Evolutionary conservation across 768 basidiomycete species (phyloP), one percentile per base, ranked within the genome.

Genomic region (Phlebiopsis flavidoalba): DNA sequence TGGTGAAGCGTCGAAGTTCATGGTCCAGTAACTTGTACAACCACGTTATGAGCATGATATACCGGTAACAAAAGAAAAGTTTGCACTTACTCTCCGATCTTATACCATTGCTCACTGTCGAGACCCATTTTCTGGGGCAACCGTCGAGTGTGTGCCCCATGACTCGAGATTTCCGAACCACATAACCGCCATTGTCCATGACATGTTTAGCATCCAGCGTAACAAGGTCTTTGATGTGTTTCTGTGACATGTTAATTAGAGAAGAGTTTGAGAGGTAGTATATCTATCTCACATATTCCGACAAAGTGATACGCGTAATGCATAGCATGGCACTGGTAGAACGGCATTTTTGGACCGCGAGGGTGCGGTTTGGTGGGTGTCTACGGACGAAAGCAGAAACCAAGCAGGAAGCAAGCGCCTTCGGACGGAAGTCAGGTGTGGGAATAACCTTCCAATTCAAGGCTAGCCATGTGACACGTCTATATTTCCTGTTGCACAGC

Each of bases 321-420:
- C 92, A 93, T 53, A 93, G 68, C 80, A 95, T 84, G n/a, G n/a
- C n/a, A n/a, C 68, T 93, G 86, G 76, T 95, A 95, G 69, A 94
- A 82, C 5, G 92, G 92, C 93, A 95, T 95, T 22, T n/a, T 66
- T 69, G 69, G 60, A n/a, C 21, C n/a, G 21, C 57, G 51, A 49
- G 47, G 37, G 61, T 48, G 58, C n/a, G 21, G 43, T 21, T 33
- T 22, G 49, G 57, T 31, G 26, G 26, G 26, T 31, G 49, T 50
- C 26, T 14, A 22, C 21, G 45, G 40, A 22, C 19, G 55, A 56
- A 53, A 45, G 57, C 31, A 49, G 14, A 58, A 58, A 7, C 5
- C 8, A 5, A n/a, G n/a, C n/a, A n/a, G n/a, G 47, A 15, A 12
- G 8, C 24, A 49, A 46, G 47, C 22, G 40, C 43, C 45, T 15